A percentile compares a stretch with the other conserved stretches of the same genome.
Evolutionary conservation across 129 eudicot species (phyloP).

Genomic region (Pulicaria dysenterica): DNA sequence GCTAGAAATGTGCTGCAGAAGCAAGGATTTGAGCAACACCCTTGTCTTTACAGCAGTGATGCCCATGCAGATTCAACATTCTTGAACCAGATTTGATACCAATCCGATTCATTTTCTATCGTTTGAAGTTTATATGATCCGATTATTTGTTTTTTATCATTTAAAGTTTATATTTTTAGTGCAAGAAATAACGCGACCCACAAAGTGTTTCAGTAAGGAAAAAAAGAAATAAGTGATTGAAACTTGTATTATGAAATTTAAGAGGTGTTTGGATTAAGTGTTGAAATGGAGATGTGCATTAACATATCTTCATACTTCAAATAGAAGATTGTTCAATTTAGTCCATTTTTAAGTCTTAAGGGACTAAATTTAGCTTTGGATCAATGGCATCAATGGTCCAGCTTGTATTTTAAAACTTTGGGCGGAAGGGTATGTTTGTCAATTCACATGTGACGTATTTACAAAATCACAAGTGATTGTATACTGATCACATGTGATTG

Average conservation of each 20-base stretch:
- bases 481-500: no score
- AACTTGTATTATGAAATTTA: background rate
- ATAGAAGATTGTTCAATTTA: no score
- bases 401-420: no score
- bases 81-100: slow-evolving; percentile 29
- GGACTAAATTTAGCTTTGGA: no score
- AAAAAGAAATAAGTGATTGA: background rate
- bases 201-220: background rate
- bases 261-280: background rate
- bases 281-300: no score
- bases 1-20: slow-evolving; percentile 54
- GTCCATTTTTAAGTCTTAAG: no score
- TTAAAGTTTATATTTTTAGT: background rate
- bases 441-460: no score
- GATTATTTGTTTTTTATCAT: background rate
- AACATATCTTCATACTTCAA: no score
- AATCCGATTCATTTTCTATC: background rate
- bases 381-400: no score
- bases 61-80: slow-evolving; percentile 64
- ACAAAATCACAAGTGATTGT: no score
- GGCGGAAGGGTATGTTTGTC: no score
- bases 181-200: background rate
- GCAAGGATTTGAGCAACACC: slow-evolving; percentile 72
- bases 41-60: slow-evolving; percentile 89
- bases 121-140: background rate